Evolutionary conservation across 2,329 filamentous ascomycete genomes (phyloP).

Genomic region (Neonectria punicea): DNA sequence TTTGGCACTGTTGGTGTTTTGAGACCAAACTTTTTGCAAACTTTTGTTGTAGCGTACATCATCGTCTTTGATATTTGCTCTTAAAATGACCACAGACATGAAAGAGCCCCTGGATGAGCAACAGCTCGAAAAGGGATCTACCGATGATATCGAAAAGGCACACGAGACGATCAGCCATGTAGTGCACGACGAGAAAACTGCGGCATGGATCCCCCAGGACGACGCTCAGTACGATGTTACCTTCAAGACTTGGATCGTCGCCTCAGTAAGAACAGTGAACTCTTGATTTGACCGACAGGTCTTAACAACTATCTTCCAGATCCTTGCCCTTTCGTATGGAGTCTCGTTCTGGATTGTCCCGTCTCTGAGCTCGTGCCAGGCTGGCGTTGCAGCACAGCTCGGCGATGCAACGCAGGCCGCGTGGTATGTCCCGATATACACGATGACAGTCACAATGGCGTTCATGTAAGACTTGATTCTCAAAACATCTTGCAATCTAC

Average conservation of each 20-base stretch:
- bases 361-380: conserved; percentile 44
- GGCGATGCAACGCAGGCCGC: conserved; percentile 46
- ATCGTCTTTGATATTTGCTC: background rate
- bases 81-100: conserved; percentile 2
- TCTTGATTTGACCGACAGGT: rapidly evolving
- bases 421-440: conserved; percentile 51
- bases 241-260: conserved; percentile 54
- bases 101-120: conserved; percentile 7
- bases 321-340: conserved; percentile 50
- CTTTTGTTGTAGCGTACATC: background rate
- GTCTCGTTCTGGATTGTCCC: conserved; percentile 54
- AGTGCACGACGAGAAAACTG: conserved; percentile 19
- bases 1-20: background rate
- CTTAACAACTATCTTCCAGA: conserved; percentile 27
- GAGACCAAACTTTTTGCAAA: background rate
- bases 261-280: conserved; percentile 32
- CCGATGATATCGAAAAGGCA: conserved; percentile 24
- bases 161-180: conserved; percentile 17
- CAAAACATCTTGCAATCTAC: too few species aligned
- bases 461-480: conserved; percentile 44
- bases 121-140: conserved; percentile 16
- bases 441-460: conserved; percentile 53
- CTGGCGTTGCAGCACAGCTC: conserved; percentile 47
- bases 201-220: conserved; percentile 41
- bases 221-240: conserved; percentile 53